Base-by-base conservation (phyloP, 495 filamentous ascomycete genomes). In the Podospora tetraspora region DNA sequence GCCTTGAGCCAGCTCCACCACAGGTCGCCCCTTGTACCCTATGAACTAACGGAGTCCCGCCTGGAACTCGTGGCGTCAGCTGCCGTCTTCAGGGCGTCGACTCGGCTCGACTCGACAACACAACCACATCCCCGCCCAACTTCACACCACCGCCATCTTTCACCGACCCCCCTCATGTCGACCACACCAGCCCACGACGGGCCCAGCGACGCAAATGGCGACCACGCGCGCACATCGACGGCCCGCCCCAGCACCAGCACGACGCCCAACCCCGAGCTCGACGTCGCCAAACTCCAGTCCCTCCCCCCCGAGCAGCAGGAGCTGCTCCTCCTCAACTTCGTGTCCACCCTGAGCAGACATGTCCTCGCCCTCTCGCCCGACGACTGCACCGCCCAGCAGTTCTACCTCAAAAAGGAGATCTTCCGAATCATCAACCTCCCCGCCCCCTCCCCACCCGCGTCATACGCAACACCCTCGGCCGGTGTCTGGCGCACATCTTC, bases 301-400 rank as follows among this genome's bases (percentile, higher is more conserved):
- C 88, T 98, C 64, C 90, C 94, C 66, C 90, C 92, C 32, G 95
- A 98, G 81, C 94, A 99, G 75, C 96, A 98, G 78, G 93, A 97
- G 72, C 87, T 98, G 23, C 94, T 93, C 76, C 85, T 99, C 67
- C 83, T 98, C 63, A 96, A 89, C 57, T 97, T 97, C 77, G 89
- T 93, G 30, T 89, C 92, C 30, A 87, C 90, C 59, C 85, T 98
- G 61, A 91, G 89, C 68, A 90, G 90, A 69, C 88, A 96, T 83
- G 91, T 94, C 37, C 87, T 89, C 61, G 78, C 79, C 22, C 85
- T 97, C 30, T 85, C 89, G 66, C 81, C 86, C 68, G 90, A 96
- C 66, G 90, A 91, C 69, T 89, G 93, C 63, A 94, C 92, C 56
- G 86, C 90, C 5, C 89, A 97, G 78, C 95, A 99, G 77, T 87